Percentiles rank a stretch among this genome's conserved stretches.
phyloP scores from a whole-genome alignment of 2,329 filamentous ascomycete genomes.

The Monilinia vaccinii-corymbosi region DNA sequence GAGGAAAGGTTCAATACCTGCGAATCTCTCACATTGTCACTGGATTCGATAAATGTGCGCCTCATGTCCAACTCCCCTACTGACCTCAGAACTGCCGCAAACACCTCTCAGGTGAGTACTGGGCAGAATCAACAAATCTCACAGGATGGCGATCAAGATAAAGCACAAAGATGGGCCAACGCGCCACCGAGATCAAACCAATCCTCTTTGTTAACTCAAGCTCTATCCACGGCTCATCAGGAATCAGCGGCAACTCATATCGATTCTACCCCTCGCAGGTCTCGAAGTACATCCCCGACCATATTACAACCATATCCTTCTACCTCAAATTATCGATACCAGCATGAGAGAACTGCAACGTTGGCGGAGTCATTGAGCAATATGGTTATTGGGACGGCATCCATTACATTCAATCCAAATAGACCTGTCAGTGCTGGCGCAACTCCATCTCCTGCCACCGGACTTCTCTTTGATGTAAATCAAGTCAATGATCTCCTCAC shows the following conservation, averaged over 20 bases:
- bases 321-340: conserved; percentile 7
- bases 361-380: conserved; percentile 4
- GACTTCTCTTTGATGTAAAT: conserved; percentile 27
- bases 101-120: conserved; percentile 25
- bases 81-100: conserved; percentile 29
- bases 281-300: conserved; percentile 1
- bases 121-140: conserved; percentile 19
- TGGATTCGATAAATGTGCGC: conserved; percentile 30
- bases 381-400: conserved; percentile 16
- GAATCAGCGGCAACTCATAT: neutral
- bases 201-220: conserved; percentile 26
- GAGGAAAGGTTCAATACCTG: conserved; percentile 20
- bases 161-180: conserved; percentile 15
- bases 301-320: neutral
- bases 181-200: conserved; percentile 14
- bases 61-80: conserved; percentile 29
- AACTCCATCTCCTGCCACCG: conserved; percentile 12
- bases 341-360: conserved; percentile 14
- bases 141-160: conserved; percentile 20
- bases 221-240: conserved; percentile 17
- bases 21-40: conserved; percentile 27
- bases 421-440: conserved; percentile 14
- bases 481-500: conserved; percentile 30
- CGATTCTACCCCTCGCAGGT: neutral
- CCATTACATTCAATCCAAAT: conserved; percentile 8